Percentiles rank a stretch among this genome's conserved stretches.
These are phyloP conservation scores for Rubus idaeus DNA, from an alignment of 306 rosid genomes.

Conservation along the genomic window DNA sequence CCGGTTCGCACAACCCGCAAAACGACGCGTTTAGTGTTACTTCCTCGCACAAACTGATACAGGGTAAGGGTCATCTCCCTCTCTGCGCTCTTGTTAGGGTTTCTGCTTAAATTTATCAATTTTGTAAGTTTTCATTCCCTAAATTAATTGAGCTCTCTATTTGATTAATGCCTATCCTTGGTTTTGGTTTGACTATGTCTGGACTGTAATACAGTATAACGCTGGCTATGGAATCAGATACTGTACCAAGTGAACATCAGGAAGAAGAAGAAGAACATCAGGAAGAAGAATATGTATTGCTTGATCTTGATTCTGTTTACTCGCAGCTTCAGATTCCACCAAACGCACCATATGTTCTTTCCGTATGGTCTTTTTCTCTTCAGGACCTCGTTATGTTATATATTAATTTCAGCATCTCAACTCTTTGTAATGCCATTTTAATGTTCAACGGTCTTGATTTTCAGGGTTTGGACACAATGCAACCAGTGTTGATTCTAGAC, in stretches of 20 bases:
- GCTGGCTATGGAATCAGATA: conserved; percentile 54
- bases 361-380: conserved; percentile 38
- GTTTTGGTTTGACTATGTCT: not conserved
- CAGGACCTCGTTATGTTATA: not conserved
- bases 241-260: conserved; percentile 19
- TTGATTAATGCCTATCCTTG: not conserved
- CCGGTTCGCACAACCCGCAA: not conserved
- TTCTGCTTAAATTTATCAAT: not conserved
- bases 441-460: conserved; percentile 24
- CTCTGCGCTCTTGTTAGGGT: not conserved
- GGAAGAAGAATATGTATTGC: conserved; percentile 67
- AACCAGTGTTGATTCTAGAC: conserved; percentile 66
- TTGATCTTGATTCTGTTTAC: conserved; percentile 59
- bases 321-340: conserved; percentile 54
- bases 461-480: conserved; percentile 75
- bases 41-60: not conserved
- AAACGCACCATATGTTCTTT: conserved; percentile 67
- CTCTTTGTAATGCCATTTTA: not conserved
- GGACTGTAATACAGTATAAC: not conserved
- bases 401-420: not conserved
- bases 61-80: not conserved
- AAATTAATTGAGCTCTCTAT: not conserved
- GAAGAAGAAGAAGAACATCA: conserved; percentile 50
- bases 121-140: not conserved
- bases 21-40: not conserved